Evolutionary conservation across 768 basidiomycete genomes (phyloP), one percentile per base, ranked within the genome.

Genomic region (Trichaptum fuscoviolaceum): DNA sequence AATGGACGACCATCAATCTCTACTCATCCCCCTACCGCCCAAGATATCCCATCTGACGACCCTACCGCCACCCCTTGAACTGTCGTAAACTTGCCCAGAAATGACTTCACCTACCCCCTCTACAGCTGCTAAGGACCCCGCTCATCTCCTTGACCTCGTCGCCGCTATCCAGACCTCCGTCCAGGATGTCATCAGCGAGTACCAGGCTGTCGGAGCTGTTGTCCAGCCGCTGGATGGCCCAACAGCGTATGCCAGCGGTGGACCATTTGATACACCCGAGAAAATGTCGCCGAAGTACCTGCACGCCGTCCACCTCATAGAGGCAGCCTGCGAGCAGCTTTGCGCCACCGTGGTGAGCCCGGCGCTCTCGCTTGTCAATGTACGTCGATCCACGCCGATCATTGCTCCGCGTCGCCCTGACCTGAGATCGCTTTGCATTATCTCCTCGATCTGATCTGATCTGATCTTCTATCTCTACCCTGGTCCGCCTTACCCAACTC

Each of bases 261-360:
- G 79, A 36, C 78, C 79, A 0, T 72, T 82, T 64, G 80, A 81
- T 58, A 36, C 69, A 30, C 69, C 71, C 7, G 35, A 67, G 20
- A 70, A 77, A 57, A 67, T 70, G 1, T 26, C 20, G 57, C 15
- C 58, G 18, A 34, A 42, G 35, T 27, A 42, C 34, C 58, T 58
- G 17, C 17, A 57, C 25, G 59, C 74, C 0, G 42, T 78, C 52
- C 71, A 72, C 23, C 73, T 67, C 2, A 68, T 78, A 24, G 77
- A 79, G 66, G 79, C 78, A 57, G 77, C 78, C 62, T 77, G 77
- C 67, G 71, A 70, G 18, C 79, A 77, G 66, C 60, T 80, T 35
- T 77, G 77, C 67, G 63, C 75, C 15, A 75, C 76, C 23, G 71
- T 79, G 15, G 76, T 76, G 10, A 77, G 71, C 0, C 79, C 78